These are phyloP conservation scores for Chaetomiaceae sp. DNA, from an alignment of 2,329 filamentous ascomycete species.

Conservation along the genomic window DNA sequence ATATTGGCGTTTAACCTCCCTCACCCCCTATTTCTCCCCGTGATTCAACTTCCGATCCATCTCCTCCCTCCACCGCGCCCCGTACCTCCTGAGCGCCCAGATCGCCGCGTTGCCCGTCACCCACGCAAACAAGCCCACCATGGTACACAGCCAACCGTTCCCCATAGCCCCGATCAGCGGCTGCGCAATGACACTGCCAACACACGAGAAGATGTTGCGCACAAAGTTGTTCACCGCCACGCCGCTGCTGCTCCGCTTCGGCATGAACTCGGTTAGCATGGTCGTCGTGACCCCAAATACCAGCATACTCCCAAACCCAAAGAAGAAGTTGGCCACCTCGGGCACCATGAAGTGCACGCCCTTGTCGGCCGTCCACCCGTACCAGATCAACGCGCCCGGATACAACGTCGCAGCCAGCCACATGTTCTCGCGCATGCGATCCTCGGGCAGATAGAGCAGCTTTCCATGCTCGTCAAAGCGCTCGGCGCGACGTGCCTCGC, in stretches of 20 bases:
- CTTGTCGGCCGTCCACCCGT: slow-evolving; percentile 66
- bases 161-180: slow-evolving; percentile 67
- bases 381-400: slow-evolving; percentile 64
- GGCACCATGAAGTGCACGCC: slow-evolving; percentile 60
- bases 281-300: slow-evolving; percentile 69
- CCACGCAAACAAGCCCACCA: slow-evolving; percentile 46
- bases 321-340: slow-evolving; percentile 63
- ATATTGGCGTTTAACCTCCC: too few species aligned
- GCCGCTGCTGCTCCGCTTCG: slow-evolving; percentile 60
- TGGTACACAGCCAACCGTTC: slow-evolving; percentile 70
- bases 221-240: slow-evolving; percentile 79
- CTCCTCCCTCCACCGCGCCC: slow-evolving; percentile 54
- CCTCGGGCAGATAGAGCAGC: slow-evolving; percentile 66
- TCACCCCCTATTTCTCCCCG: background rate
- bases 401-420: slow-evolving; percentile 68
- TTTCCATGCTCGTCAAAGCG: slow-evolving; percentile 62
- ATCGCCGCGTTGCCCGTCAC: slow-evolving; percentile 52
- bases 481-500: slow-evolving; percentile 64
- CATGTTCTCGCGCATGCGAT: slow-evolving; percentile 76
- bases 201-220: slow-evolving; percentile 69
- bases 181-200: slow-evolving; percentile 62
- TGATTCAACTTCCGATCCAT: slow-evolving; percentile 48
- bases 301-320: slow-evolving; percentile 72
- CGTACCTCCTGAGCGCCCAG: slow-evolving; percentile 54
- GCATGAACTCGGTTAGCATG: slow-evolving; percentile 82